Evolutionary conservation across 805 yeast genomes (phyloP).

Genomic region (Ogataea paradorogensis): DNA sequence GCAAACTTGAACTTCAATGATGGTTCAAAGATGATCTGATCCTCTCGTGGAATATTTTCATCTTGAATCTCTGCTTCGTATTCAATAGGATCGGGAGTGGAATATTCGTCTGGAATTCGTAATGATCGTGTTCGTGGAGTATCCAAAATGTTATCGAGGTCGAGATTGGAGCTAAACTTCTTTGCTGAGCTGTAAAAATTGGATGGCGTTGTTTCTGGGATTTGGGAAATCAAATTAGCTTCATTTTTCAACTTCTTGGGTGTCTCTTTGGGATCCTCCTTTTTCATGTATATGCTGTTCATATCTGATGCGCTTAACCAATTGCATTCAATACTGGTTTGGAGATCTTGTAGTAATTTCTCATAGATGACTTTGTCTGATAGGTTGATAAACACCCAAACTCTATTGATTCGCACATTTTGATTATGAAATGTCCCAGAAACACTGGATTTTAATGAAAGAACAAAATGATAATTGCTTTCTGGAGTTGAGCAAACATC

Average conservation of each 20-base stretch:
- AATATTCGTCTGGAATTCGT: neutral
- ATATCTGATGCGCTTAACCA: conserved; percentile 10
- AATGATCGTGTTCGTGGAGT: conserved; percentile 7
- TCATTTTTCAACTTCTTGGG: neutral
- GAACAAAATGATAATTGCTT: conserved; percentile 6
- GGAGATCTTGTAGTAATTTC: conserved; percentile 1
- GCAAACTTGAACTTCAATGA: conserved; percentile 48
- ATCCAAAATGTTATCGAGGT: conserved; percentile 11
- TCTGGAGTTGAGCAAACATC: conserved; percentile 15
- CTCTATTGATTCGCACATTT: conserved; percentile 3
- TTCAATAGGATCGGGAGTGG: conserved; percentile 38
- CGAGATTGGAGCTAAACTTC: conserved; percentile 9
- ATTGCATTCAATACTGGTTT: conserved; percentile 6
- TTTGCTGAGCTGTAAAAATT: conserved; percentile 13
- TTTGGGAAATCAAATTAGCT: neutral
- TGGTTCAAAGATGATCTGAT: conserved; percentile 33
- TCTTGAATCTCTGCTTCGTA: conserved; percentile 24
- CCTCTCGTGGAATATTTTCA: conserved; percentile 29
- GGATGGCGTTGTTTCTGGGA: conserved; percentile 9
- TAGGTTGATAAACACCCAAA: conserved; percentile 13
- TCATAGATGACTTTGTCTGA: conserved; percentile 9
- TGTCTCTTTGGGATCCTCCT: neutral
- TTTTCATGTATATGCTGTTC: conserved; percentile 11
- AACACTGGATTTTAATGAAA: conserved; percentile 3
- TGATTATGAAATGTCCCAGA: conserved; percentile 7